Base-by-base conservation (phyloP, 2,329 filamentous ascomycete genomes). In the Xylariaceae sp. region DNA sequence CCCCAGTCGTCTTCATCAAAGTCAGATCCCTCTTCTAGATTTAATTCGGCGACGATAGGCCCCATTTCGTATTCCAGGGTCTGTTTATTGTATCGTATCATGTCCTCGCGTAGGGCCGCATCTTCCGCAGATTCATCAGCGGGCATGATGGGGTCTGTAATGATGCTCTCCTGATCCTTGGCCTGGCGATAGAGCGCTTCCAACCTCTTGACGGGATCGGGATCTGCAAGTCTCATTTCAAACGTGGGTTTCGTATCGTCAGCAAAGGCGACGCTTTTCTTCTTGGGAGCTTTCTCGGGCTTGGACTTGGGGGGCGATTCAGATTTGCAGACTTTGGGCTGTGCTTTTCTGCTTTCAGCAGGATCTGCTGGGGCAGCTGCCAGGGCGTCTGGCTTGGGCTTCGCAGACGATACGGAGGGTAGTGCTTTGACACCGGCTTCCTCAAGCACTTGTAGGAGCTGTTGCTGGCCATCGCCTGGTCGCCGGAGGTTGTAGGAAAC, bases 31-130 rank as follows among this genome's bases (percentile, higher is more conserved):
- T 92, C 86, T 56, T 96, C 90, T 2, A 97, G 71, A 52, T 95
- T 83, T 42, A 99, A 80, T 71, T 97, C 91, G 14, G 94, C 94
- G 14, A 99, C 94, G 2, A 99, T 89, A 36, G 90, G 84, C 4
- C 91, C 90, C 51, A 99, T 86, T 69, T 97, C 93, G 42, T 87
- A 86, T 70, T 96, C 75, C 64, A 66, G 66, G 5, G 64, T 66
- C 34, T 65, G 52, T 49, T 57, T 79, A 55, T 89, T 87, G 66
- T 97, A 99, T 57, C 89, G 81, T 7, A 97, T 78, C 92, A 99
- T 97, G 64, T 97, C 86, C 51, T 86, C 83, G 6, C 94, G 86
- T 19, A 96, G 71, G 31, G 80, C 80, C 4, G 90, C 88, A 57
- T 97, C 93, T 59, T 96, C 91, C 12, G 81, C 76, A 0, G 87